Conservation (phyloP, 305 asterid genomes). For the Solanum hybrid region DNA sequence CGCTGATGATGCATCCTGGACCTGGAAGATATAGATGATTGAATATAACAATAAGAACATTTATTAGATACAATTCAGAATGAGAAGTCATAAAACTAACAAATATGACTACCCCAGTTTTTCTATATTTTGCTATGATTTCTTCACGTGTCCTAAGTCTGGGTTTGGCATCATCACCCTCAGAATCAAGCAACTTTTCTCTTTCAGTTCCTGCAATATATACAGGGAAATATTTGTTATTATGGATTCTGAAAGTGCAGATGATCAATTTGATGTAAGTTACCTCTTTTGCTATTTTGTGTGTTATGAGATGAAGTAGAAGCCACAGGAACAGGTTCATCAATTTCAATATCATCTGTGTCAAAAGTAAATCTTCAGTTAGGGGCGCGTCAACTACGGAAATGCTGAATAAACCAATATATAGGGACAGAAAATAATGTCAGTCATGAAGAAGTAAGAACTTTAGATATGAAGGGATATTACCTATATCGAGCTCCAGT, state of each 20-base stretch:
- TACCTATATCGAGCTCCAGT: constrained; percentile 70
- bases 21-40: constrained; percentile 35
- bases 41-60: neutral
- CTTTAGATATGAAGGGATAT: constrained; percentile 9
- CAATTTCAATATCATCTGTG: constrained; percentile 85
- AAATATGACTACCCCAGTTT: constrained; percentile 52
- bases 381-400: constrained; percentile 9
- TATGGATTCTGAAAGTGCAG: constrained; percentile 1
- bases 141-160: constrained; percentile 71
- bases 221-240: constrained; percentile 7
- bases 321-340: constrained; percentile 45
- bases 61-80: neutral
- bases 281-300: constrained; percentile 42
- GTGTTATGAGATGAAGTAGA: constrained; percentile 39
- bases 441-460: neutral
- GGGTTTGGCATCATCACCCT: constrained; percentile 47
- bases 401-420: neutral
- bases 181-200: constrained; percentile 47
- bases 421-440: constrained; percentile 5
- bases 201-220: constrained; percentile 48
- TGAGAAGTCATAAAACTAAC: neutral
- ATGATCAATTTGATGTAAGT: neutral
- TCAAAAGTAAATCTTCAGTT: constrained; percentile 11
- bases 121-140: constrained; percentile 76
- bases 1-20: constrained; percentile 78